These are phyloP conservation scores for Aspergillus sp. DNA, from an alignment of 2,329 filamentous ascomycete species.

Conservation along the genomic window DNA sequence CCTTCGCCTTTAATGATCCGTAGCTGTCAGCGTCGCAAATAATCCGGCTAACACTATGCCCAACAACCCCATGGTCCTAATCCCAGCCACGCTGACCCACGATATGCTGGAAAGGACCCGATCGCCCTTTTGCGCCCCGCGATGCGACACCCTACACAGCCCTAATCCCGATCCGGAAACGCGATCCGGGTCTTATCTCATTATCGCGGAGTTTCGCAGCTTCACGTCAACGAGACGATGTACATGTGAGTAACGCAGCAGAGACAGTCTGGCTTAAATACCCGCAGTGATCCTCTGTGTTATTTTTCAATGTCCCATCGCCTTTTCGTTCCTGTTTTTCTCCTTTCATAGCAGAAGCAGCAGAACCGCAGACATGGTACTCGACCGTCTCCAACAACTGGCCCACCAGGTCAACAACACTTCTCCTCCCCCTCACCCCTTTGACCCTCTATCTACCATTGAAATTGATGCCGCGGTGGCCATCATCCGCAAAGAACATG, in stretches of 20 bases:
- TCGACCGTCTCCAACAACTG: slow-evolving; percentile 57
- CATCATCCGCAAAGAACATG: slow-evolving; percentile 61
- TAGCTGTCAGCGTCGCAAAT: neutral
- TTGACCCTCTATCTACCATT: slow-evolving; percentile 63
- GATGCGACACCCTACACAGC: slow-evolving; percentile 1
- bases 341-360: too few relatives aligned
- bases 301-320: neutral
- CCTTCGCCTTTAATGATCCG: too few relatives aligned
- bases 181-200: slow-evolving; percentile 45
- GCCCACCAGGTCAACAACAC: slow-evolving; percentile 53
- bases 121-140: slow-evolving; percentile 11
- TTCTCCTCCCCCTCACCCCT: slow-evolving; percentile 54
- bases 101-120: slow-evolving; percentile 9
- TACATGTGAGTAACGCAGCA: neutral
- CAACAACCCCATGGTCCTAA: neutral
- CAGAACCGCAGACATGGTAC: slow-evolving; percentile 40
- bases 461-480: slow-evolving; percentile 68
- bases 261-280: slow-evolving; percentile 4
- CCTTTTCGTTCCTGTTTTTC: too few relatives aligned
- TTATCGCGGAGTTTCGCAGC: slow-evolving; percentile 5
- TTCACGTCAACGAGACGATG: neutral
- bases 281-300: neutral
- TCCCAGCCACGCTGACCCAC: neutral
- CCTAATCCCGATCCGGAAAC: slow-evolving; percentile 46
- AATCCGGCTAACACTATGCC: neutral